Base-by-base conservation (phyloP, 257 asterid species). In the Nemophila menziesii region DNA sequence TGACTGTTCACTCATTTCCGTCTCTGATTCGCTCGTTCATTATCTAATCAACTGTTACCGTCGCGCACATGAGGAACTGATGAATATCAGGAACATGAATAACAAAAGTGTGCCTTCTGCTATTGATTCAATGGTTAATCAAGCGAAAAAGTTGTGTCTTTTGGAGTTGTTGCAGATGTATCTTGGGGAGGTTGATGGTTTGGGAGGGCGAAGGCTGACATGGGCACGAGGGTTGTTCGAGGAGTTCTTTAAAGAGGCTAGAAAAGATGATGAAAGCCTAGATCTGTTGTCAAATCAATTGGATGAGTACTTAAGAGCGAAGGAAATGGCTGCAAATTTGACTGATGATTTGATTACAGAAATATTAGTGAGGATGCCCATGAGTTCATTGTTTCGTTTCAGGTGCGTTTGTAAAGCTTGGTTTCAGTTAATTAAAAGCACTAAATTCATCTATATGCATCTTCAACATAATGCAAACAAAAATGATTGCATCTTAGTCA, bases 261-360 rank as follows among this genome's bases (percentile, higher is more conserved):
- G n/a, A n/a, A n/a, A 78, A 6, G 96, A 85, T 64, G 81, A 76
- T 58, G 96, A 85, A 46, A 74, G 84, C 11, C 57, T 85, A 68
- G 96, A 90, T 33, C 79, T 75, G 4, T 65, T 82, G 27, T 18
- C 85, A 81, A 90, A 79, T 65, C 85, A 77, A 66, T 36, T 90
- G 68, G 81, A 81, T 54, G 99, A 79, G 75, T 96, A 90, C 62
- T 71, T 90, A 68, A 90, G 99, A 52, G 92, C 92, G 60, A 2
- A 11, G 9, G 1, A 22, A 2, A 11, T 24, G 33, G n/a, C n/a
- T n/a, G 33, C 33, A 24, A 24, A 9, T 4, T 24, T 24, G 33
- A 9, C 34, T 5, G 22, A 45, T 5, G 38, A 45, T 1, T 9
- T 45, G 20, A 3, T 24, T 1, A 16, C 11, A 2, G 50, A 45